Evolutionary conservation across 495 filamentous ascomycete genomes (phyloP), one percentile per base, ranked within the genome.

Genomic region (Aspergillus asperescens): DNA sequence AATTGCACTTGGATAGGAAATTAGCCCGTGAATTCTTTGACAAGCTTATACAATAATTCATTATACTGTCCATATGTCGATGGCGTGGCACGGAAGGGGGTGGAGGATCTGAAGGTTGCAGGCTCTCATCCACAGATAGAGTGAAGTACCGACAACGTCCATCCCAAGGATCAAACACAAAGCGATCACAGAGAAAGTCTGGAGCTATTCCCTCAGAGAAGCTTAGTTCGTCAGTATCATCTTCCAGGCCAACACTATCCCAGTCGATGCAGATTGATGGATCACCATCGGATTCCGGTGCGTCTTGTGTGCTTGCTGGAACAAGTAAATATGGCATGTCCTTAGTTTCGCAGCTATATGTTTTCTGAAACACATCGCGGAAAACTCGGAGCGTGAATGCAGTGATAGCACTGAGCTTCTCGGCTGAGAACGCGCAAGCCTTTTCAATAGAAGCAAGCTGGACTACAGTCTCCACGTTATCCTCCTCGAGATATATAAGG

Each of bases 301-400:
- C 38, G 12, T 48, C 53, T 15, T 46, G 23, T 4, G 20, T 43
- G 15, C 46, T 59, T 37, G 82, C 65, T 5, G 93, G 93, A 5
- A 81, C 86, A 34, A 97, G 65, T 78, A 91, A 96, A 66, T 96
- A 98, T 0, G 89, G 83, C 62, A 94, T 84, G 13, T 82, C 79
- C 7, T 77, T 71, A 0, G 71, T 44, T 24, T 84, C 74, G 0
- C 75, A 59, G 31, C 86, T 83, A 60, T 88, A 98, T 4, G 71
- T 74, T 65, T 98, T 98, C 56, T 88, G 89, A 66, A 95, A 98
- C 0, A 96, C 68, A 61, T 96, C 89, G n/a, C 80, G 71, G 60
- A 91, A 96, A 3, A 94, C 64, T 7, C 78, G 77, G 28, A 91
- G 69, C 0, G 88, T 95, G 58, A 94, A 92, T 1, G 62, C 61